Percentiles rank a stretch among this genome's conserved stretches.
phyloP scores from a whole-genome alignment of 106 monocot genomes.

The Acanthochlamys bracteata region DNA sequence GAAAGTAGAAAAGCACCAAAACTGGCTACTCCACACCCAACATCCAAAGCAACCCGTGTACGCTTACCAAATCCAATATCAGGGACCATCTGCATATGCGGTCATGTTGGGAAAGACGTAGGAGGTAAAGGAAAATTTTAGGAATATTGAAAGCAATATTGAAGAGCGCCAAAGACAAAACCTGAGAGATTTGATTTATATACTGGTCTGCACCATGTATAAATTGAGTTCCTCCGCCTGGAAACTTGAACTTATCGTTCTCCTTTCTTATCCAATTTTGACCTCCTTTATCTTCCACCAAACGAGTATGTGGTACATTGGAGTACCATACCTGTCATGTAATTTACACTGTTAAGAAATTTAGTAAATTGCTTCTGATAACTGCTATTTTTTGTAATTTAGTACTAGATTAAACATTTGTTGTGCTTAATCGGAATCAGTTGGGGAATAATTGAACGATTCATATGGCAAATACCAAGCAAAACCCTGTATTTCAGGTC shows the following conservation, averaged over 20 bases:
- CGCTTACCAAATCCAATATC: slow-evolving; percentile 70
- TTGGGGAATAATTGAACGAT: neutral
- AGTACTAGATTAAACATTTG: neutral
- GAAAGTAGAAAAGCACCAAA: slow-evolving; percentile 84
- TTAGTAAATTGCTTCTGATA: neutral
- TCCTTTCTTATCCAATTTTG: slow-evolving; percentile 82
- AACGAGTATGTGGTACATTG: slow-evolving; percentile 78
- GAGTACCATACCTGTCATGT: slow-evolving; percentile 67
- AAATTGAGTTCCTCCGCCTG: slow-evolving; percentile 89
- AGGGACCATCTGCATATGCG: slow-evolving; percentile 73
- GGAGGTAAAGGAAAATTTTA: neutral
- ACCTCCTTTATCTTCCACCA: slow-evolving; percentile 85
- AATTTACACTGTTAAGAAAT: neutral
- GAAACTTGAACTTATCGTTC: slow-evolving; percentile 82
- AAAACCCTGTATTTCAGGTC: too few species aligned
- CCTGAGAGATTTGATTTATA: slow-evolving; percentile 72
- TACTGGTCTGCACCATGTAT: slow-evolving; percentile 85
- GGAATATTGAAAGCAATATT: neutral
- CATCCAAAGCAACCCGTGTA: slow-evolving; percentile 69
- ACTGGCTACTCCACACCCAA: slow-evolving; percentile 94
- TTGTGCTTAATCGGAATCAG: neutral
- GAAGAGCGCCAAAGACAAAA: slow-evolving; percentile 9
- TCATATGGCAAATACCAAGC: too few species aligned
- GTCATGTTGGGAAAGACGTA: too few species aligned
- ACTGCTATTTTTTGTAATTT: neutral